Percentiles rank a stretch among this genome's conserved stretches.
phyloP scores from a whole-genome alignment of 169 alveolate genomes.

The Plasmodium cynomolgi region DNA sequence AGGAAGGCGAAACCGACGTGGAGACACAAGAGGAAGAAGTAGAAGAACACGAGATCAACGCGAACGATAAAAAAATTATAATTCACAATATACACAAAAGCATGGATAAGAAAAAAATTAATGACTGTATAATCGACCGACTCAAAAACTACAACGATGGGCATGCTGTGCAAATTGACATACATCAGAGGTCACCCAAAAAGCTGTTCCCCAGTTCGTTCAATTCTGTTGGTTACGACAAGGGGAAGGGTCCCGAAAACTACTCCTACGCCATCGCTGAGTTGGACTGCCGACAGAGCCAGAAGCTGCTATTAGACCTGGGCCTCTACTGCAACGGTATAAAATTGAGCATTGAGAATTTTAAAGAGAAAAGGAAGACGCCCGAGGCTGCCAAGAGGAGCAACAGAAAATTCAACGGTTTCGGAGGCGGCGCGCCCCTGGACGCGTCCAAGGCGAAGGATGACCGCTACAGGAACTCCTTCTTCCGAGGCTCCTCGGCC shows the following conservation, averaged over 20 bases:
- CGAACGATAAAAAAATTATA: conserved; percentile 53
- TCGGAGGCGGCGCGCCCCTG: neutral
- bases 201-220: conserved; percentile 2
- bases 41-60: conserved; percentile 39
- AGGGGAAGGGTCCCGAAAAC: conserved; percentile 1
- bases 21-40: neutral
- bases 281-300: conserved; percentile 71
- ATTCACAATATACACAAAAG: conserved; percentile 71
- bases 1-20: neutral
- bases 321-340: conserved; percentile 71
- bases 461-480: conserved; percentile 20
- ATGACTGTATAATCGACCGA: conserved; percentile 64
- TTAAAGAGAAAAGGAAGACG: conserved; percentile 49
- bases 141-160: conserved; percentile 70
- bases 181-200: conserved; percentile 43
- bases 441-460: conserved; percentile 8
- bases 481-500: neutral
- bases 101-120: conserved; percentile 71
- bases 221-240: conserved; percentile 18
- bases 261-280: conserved; percentile 71
- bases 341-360: conserved; percentile 52
- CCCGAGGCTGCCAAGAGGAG: neutral
- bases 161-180: conserved; percentile 74
- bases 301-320: conserved; percentile 38
- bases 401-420: conserved; percentile 3